Conservation (phyloP, 164 flowering plant species). For the Amborella trichopoda region DNA sequence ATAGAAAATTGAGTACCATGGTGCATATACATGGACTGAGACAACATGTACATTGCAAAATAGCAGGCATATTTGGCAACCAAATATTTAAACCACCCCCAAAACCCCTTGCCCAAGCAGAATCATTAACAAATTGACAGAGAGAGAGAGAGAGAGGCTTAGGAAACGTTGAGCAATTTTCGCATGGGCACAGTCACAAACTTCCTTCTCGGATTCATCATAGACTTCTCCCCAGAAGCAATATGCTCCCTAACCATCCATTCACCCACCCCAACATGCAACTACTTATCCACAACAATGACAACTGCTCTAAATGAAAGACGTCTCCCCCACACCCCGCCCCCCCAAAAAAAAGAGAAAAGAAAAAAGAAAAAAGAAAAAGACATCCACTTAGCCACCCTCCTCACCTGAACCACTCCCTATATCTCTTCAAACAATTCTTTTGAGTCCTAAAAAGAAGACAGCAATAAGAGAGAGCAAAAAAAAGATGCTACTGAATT, state of each 20-base stretch:
- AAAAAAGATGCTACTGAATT: no score
- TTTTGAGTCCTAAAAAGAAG: no score
- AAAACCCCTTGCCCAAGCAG: no score
- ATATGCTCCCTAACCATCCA: conserved; percentile 83
- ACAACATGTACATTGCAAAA: no score
- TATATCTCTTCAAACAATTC: conserved; percentile 91
- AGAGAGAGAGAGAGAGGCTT: conserved; percentile 16
- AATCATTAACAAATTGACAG: no score
- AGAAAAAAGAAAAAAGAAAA: no score
- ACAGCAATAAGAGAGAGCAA: no score
- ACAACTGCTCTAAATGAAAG: conserved; percentile 75
- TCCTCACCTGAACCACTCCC: conserved; percentile 85
- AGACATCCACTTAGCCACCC: conserved; percentile 95
- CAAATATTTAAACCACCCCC: no score
- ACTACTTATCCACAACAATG: conserved; percentile 83
- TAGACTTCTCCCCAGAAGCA: conserved; percentile 71
- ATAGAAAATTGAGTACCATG: no score
- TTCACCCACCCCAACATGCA: conserved; percentile 87
- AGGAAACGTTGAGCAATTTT: conserved; percentile 73
- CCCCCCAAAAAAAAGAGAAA: no score
- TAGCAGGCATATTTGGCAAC: no score
- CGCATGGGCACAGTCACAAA: conserved; percentile 74
- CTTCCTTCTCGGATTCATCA: conserved; percentile 67
- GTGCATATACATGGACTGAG: no score
- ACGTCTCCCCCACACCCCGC: conserved; percentile 93